Conservation (phyloP, 345 rosid species). For the Psidium friedrichsthalianum region DNA sequence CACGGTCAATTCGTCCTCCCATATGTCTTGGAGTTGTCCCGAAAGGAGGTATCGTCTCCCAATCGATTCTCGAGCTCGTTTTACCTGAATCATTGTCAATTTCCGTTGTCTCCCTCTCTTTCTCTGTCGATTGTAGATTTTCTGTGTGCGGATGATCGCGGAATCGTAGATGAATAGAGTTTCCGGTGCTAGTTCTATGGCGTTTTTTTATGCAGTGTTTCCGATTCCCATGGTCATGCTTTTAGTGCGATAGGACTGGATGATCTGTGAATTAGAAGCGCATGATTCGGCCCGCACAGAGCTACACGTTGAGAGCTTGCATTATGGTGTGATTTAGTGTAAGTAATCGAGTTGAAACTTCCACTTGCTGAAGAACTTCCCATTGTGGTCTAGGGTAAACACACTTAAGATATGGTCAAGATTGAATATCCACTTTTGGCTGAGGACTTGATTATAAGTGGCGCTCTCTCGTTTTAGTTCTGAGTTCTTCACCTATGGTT, state of each 20-base stretch:
- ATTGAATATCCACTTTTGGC: background rate
- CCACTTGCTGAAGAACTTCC: background rate
- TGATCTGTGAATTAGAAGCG: background rate
- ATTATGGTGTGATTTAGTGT: background rate
- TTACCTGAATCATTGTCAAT: background rate
- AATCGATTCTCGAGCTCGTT: background rate
- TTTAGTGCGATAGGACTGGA: background rate
- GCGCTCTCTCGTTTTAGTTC: background rate
- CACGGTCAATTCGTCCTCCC: conserved; percentile 42
- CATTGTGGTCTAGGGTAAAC: background rate
- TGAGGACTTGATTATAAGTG: background rate
- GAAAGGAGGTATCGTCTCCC: conserved; percentile 19
- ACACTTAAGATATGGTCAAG: background rate
- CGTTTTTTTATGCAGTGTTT: background rate
- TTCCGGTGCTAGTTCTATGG: background rate
- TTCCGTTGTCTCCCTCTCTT: background rate
- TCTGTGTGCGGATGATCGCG: background rate
- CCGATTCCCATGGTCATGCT: background rate
- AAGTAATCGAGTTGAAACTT: background rate
- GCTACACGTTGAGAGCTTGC: background rate
- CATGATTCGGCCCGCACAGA: background rate
- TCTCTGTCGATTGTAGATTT: background rate
- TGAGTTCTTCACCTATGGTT: background rate
- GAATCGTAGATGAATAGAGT: background rate
- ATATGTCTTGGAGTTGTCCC: conserved; percentile 27